These are phyloP conservation scores for Sorghum bicolor DNA, from an alignment of 176 grass and related monocot genomes.

Conservation along the genomic window DNA sequence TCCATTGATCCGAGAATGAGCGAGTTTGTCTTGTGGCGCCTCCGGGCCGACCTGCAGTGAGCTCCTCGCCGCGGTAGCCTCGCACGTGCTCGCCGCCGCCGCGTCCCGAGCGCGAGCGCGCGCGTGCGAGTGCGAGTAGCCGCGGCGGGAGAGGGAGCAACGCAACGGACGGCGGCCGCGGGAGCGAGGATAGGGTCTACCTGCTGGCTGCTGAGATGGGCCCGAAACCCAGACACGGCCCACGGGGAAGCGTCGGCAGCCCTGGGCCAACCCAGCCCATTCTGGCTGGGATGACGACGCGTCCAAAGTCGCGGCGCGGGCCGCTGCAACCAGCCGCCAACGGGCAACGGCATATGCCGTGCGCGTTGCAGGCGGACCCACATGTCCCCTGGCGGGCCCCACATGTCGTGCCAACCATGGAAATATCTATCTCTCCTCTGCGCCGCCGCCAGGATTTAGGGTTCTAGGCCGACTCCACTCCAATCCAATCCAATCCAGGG, in stretches of 20 bases:
- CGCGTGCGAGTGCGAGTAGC: no score
- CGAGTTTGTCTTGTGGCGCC: background rate
- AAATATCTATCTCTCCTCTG: constrained; percentile 18
- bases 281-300: background rate
- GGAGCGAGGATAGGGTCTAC: background rate
- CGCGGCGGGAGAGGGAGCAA: background rate
- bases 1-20: constrained; percentile 39
- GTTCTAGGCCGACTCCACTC: background rate
- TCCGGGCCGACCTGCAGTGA: no score
- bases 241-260: background rate
- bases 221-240: background rate
- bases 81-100: no score
- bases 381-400: background rate
- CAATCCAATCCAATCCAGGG: no score
- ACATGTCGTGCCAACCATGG: background rate
- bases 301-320: no score
- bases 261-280: background rate
- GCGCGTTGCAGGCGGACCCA: background rate
- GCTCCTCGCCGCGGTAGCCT: no score
- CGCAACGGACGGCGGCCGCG: background rate
- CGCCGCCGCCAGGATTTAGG: constrained; percentile 19
- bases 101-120: no score
- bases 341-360: background rate
- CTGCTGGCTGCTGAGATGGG: background rate
- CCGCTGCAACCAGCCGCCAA: background rate